Evolutionary conservation across 352 stramenopile species (phyloP).

Genomic region (Globisporangium cederbergense): DNA sequence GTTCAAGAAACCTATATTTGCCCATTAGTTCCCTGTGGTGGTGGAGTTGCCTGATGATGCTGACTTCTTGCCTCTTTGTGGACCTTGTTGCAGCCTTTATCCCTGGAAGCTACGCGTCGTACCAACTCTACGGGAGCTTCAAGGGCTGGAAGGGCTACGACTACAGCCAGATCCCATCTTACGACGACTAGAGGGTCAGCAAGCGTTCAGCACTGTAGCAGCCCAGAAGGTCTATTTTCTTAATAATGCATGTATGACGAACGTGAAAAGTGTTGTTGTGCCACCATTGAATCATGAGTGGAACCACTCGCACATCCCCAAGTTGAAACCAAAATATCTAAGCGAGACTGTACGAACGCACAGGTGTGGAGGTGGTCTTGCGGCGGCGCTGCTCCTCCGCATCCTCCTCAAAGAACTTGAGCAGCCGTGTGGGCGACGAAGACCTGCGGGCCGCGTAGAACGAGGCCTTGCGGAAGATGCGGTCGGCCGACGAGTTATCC

Average conservation of each 20-base stretch:
- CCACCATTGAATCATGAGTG: background rate
- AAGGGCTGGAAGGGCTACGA: conserved; percentile 85
- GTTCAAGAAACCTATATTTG: background rate
- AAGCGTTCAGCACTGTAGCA: background rate
- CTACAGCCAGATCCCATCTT: conserved; percentile 82
- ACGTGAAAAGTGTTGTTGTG: background rate
- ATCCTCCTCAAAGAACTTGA: conserved; percentile 18
- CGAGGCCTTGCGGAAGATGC: conserved; percentile 52
- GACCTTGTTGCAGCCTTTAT: conserved; percentile 64
- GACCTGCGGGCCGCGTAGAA: conserved; percentile 39
- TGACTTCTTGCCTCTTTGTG: too few species aligned
- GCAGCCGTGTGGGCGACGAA: conserved; percentile 30
- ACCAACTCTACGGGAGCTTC: conserved; percentile 76
- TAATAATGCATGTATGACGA: background rate
- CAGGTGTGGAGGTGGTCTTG: background rate
- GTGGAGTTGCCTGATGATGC: too few species aligned
- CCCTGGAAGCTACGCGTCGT: conserved; percentile 72
- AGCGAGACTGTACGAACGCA: conserved; percentile 14
- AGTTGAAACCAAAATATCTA: background rate
- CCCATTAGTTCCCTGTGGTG: too few species aligned
- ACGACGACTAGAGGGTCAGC: conserved; percentile 53
- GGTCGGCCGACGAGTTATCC: conserved; percentile 38
- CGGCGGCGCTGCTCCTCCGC: conserved; percentile 13
- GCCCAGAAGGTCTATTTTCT: background rate
- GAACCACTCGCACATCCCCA: background rate